Evolutionary conservation across 2,329 filamentous ascomycete genomes (phyloP), one percentile per base, ranked within the genome.

Genomic region (Sarocladiaceae sp.): DNA sequence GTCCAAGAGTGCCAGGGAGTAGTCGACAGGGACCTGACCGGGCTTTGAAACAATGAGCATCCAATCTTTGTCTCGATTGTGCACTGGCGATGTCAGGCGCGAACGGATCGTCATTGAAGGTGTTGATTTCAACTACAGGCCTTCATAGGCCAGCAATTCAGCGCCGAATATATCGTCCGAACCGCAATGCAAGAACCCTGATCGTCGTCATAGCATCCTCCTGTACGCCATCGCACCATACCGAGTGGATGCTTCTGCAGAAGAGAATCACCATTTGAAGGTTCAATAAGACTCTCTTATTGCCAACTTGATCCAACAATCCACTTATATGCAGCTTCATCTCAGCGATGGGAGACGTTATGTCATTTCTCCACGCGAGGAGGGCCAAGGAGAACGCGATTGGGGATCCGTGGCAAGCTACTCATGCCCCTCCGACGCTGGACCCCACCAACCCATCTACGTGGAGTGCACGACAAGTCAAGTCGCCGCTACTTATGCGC

Each of bases 321-420:
- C 28, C 28, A 31, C 44, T 33, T 17, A 48, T 48, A 48, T 48
- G 44, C 44, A 48, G 28, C 26, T 48, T 33, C 26, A 48, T 48
- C 44, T 48, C 44, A 17, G 44, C 44, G 44, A 5, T 28, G 44
- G 26, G 44, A 33, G 44, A 22, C n/a, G 44, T 48, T 48, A 48
- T 48, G 44, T 48, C 44, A 48, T 48, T 48, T 29, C 44, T 48
- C 44, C 44, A 48, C 44, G 44, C 15, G 15, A 31, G 44, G 26
- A 33, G 5, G 44, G 25, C 33, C 44, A 48, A 33, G 8, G 7
- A 20, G 25, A 33, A 20, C 40, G 17, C 44, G 26, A 48, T 48
- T 48, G 44, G 44, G n/a, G 44, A 48, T 48, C 28, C 28, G 7
- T 48, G 28, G 18, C 44, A 18, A 3, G 11, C 44, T 33, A n/a